Conservation (phyloP, 2,329 filamentous ascomycete genomes). For the Nemania abortiva region DNA sequence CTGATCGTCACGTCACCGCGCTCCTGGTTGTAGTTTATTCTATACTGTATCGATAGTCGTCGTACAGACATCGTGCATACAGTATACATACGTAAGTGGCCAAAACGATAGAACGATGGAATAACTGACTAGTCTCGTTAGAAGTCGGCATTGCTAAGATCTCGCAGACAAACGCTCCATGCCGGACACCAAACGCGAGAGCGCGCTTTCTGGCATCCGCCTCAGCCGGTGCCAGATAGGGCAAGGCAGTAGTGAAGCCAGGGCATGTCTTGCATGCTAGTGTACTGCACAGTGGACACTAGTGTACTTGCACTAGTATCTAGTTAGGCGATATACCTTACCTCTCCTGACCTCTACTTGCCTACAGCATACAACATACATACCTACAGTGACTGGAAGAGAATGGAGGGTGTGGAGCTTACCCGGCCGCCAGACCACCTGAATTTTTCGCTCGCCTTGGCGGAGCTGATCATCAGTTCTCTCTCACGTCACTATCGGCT, state of each 20-base stretch:
- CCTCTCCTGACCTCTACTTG: neutral
- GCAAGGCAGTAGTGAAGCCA: conserved; percentile 31
- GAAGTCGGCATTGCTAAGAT: conserved; percentile 8
- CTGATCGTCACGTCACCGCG: neutral
- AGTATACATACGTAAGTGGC: neutral
- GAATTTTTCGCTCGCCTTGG: conserved; percentile 29
- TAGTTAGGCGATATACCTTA: neutral
- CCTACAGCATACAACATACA: neutral
- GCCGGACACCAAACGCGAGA: conserved; percentile 26
- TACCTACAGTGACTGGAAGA: conserved; percentile 21
- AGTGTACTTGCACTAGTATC: neutral
- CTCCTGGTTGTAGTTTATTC: neutral
- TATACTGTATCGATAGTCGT: neutral
- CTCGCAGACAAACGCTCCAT: conserved; percentile 12
- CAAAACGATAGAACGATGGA: neutral
- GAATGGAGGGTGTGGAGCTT: conserved; percentile 27
- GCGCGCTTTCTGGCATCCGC: conserved; percentile 24
- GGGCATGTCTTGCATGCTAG: conserved; percentile 36
- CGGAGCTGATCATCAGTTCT: conserved; percentile 29
- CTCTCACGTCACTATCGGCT: conserved; percentile 31
- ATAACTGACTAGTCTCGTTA: conserved; percentile 7
- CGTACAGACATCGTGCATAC: neutral
- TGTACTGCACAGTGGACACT: neutral
- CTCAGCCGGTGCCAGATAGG: conserved; percentile 34
- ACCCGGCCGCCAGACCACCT: conserved; percentile 20